phyloP scores from a whole-genome alignment of 129 eudicot species.

The Flaveria robusta region DNA sequence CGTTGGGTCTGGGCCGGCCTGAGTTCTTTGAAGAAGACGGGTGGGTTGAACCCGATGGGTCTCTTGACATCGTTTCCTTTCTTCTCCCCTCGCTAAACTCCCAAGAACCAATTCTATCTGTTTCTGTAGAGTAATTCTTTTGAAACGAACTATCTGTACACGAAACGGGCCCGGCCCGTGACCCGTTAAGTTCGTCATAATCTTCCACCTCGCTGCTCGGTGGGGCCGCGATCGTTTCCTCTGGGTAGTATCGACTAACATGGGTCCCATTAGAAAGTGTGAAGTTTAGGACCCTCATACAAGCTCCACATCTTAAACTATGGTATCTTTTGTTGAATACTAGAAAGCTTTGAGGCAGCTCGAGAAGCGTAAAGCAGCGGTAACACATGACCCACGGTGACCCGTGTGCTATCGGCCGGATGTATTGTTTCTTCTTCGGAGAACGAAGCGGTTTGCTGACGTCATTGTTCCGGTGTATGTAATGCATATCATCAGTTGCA shows the following conservation, averaged over 20 bases:
- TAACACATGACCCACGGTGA: constrained; percentile 70
- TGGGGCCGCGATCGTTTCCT: constrained; percentile 46
- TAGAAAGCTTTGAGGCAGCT: constrained; percentile 76
- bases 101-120: constrained; percentile 42
- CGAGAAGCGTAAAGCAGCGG: constrained; percentile 57
- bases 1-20: constrained; percentile 22
- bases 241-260: constrained; percentile 47
- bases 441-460: constrained; percentile 29
- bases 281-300: constrained; percentile 58
- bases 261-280: constrained; percentile 43
- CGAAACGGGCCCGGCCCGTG: constrained; percentile 46
- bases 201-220: constrained; percentile 71
- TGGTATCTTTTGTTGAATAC: constrained; percentile 59
- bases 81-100: constrained; percentile 37
- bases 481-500: constrained; percentile 36
- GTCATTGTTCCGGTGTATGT: constrained; percentile 31
- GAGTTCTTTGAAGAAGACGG: constrained; percentile 39
- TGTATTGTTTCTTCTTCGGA: constrained; percentile 45
- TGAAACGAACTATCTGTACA: constrained; percentile 53
- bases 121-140: constrained; percentile 54
- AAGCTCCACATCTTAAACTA: constrained; percentile 68
- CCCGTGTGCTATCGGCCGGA: constrained; percentile 74
- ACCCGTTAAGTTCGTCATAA: background rate
- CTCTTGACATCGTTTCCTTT: constrained; percentile 35
- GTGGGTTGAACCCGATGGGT: constrained; percentile 38